A percentile compares a stretch with the other conserved stretches of the same genome.
Evolutionary conservation across 768 basidiomycete species (phyloP).

Genomic region (Phlegmacium glaucopus): DNA sequence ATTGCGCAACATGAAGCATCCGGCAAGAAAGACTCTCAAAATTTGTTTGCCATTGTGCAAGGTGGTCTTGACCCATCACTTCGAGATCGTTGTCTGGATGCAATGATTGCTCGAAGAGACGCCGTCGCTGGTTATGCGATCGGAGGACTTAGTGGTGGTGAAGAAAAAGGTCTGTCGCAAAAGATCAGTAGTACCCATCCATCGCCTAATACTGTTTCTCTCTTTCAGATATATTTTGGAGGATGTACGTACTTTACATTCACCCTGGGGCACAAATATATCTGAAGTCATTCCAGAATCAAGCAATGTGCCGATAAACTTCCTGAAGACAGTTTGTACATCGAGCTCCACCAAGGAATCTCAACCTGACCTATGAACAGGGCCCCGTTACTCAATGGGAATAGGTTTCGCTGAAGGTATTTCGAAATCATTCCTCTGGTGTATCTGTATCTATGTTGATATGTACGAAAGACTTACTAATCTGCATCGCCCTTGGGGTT

Average conservation of each 20-base stretch:
- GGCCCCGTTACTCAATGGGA: constrained; percentile 91
- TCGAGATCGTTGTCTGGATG: constrained; percentile 72
- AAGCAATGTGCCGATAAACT: constrained; percentile 78
- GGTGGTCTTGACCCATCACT: constrained; percentile 75
- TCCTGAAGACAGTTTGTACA: constrained; percentile 67
- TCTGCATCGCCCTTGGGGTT: constrained; percentile 88
- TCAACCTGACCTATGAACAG: constrained; percentile 32
- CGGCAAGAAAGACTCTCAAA: constrained; percentile 64
- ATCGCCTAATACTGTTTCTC: background rate
- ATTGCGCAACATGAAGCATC: constrained; percentile 70
- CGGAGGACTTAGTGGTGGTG: constrained; percentile 87
- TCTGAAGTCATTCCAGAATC: constrained; percentile 44
- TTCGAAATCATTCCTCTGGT: background rate
- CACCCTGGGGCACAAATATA: background rate
- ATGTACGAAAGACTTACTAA: constrained; percentile 63
- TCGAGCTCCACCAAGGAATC: background rate
- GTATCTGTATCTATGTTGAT: background rate
- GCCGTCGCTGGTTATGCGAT: constrained; percentile 89
- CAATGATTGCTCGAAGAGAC: constrained; percentile 75
- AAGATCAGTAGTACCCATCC: background rate
- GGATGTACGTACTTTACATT: constrained; percentile 50
- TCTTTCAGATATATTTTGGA: constrained; percentile 75
- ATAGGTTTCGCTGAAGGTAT: constrained; percentile 89
- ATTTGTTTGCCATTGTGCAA: constrained; percentile 91
- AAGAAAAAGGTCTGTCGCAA: constrained; percentile 70